Evolutionary conservation across 345 rosid genomes (phyloP), one percentile per base, ranked within the genome.

Genomic region (Anacardium occidentale): DNA sequence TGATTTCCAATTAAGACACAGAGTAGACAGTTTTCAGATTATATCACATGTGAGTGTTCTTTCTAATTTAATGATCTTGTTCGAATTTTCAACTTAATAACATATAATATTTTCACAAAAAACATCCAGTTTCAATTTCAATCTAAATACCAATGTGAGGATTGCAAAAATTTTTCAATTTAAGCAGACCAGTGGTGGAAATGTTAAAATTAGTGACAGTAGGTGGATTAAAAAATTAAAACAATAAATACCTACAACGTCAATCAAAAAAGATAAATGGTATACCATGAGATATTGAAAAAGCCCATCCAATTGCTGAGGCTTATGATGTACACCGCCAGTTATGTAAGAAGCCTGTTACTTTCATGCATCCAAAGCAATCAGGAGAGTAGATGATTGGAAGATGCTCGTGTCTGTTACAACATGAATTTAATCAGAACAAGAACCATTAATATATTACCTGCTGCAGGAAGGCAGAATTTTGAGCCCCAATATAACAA

Each of bases 381-480:
- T 79, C 62, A 76, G 26, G 62, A 68, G 74, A 45, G 68, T 25
- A 50, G 13, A 76, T 3, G 68, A 66, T 52, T 18, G 55, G 59
- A 53, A 42, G 68, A 74, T 20, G 45, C 53, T 66, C 50, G 37
- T 8, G 24, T 68, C 77, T 44, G 26, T 47, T 21, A 14, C 32
- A 68, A 11, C 21, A 20, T n/a, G 20, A 68, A 7, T 56, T 40
- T 45, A 60, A 48, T 20, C n/a, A 20, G 15, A 14, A 42, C 17
- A 56, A n/a, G 47, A 18, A 58, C 20, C 5, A 18, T 22, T 77
- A 57, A 59, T 68, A 17, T 25, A 47, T 29, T 80, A 90, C 98
- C 95, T 94, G 98, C 85, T 90, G 98, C 69, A 94, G 81, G 82
- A 92, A 92, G 52, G 98, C 94, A 58, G 98, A 92, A 85, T 85